Base-by-base conservation (phyloP, 2,329 filamentous ascomycete species). In the Paecilomyces niveus region DNA sequence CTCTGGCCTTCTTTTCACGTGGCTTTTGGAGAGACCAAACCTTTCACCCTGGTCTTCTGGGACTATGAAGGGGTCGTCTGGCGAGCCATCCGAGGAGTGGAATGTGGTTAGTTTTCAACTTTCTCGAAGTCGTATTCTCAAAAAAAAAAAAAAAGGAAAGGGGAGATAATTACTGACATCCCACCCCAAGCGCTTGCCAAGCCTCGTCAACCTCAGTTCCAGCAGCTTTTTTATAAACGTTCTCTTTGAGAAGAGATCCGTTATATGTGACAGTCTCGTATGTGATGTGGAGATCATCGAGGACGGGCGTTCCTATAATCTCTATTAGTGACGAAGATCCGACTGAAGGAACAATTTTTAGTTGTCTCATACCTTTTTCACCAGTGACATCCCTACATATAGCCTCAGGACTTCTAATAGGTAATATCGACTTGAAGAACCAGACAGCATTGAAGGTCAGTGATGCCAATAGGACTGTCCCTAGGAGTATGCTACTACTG, bases 261-360 rank as follows among this genome's bases (percentile, higher is more conserved):
- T 45, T 45, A 18, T 45, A 45, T n/a, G 5, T 45, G 13, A 45
- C 15, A 18, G 35, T 21, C 4, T 39, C 63, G 59, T 26, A 60
- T 24, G 15, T 18, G 35, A 45, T 45, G 15, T 8, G n/a, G 1
- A 45, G n/a, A n/a, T 45, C 15, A 45, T 45, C 35, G 35, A 45
- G 15, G 35, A 45, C 18, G n/a, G 35, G 35, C 8, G 35, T 18
- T 45, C 15, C n/a, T 45, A n/a, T 13, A 8, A 45, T n/a, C 15
- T 45, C 35, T 18, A 45, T 45, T 21, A 7, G 3, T 3, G 24
- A 45, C 7, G n/a, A n/a, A n/a, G n/a, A n/a, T n/a, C n/a, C n/a
- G n/a, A n/a, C n/a, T n/a, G n/a, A n/a, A n/a, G n/a, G n/a, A n/a
- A n/a, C n/a, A 2, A 7, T n/a, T 21, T 3, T 45, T 18, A 45